Percentiles rank a stretch among this genome's conserved stretches.
Evolutionary conservation across 768 basidiomycete genomes (phyloP).

Genomic region (Psilocybe cubensis): DNA sequence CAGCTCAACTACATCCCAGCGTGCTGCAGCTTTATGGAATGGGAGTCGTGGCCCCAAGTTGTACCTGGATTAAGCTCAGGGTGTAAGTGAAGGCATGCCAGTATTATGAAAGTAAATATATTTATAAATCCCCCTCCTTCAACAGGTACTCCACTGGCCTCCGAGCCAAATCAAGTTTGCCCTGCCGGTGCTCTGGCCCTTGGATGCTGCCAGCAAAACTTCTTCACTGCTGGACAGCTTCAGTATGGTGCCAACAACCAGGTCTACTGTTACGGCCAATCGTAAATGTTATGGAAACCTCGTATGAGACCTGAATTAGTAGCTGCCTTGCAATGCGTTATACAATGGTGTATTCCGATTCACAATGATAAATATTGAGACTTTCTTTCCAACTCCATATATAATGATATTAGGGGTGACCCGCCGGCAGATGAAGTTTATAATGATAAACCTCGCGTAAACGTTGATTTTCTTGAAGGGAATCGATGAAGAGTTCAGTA

Average conservation of each 20-base stretch:
- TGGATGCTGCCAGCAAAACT: not conserved
- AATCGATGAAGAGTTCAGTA: too few relatives aligned
- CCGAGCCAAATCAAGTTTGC: not conserved
- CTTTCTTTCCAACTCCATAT: too few relatives aligned
- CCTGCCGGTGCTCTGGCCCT: not conserved
- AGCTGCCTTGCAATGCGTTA: too few relatives aligned
- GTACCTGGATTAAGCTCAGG: not conserved
- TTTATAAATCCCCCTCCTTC: not conserved
- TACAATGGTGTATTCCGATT: too few relatives aligned
- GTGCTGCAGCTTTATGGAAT: not conserved
- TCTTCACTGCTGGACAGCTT: not conserved
- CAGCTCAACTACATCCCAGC: not conserved
- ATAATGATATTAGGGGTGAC: too few relatives aligned
- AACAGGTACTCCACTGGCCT: not conserved
- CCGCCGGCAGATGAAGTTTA: too few relatives aligned
- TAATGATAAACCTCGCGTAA: too few relatives aligned
- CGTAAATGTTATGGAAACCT: too few relatives aligned
- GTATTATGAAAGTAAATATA: not conserved
- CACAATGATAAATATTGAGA: too few relatives aligned
- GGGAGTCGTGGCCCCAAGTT: not conserved
- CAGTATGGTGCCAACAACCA: not conserved
- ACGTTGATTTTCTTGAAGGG: too few relatives aligned
- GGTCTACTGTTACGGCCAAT: not conserved
- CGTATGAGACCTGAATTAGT: too few relatives aligned
- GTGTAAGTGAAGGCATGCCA: not conserved